These are phyloP conservation scores for Bassia scoparia DNA, from an alignment of 148 eudicot genomes.

Conservation along the genomic window DNA sequence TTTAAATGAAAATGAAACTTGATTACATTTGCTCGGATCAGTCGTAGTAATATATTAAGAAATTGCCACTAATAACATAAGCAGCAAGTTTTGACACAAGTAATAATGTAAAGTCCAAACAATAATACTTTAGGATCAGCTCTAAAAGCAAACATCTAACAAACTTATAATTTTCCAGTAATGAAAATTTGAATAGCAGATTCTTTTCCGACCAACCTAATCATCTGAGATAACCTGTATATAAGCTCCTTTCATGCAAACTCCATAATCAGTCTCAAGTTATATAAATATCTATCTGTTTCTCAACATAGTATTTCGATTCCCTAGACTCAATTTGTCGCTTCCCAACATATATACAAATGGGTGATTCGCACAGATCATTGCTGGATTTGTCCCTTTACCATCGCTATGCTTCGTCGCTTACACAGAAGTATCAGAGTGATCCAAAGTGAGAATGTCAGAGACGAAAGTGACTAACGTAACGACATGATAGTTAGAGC, in stretches of 20 bases:
- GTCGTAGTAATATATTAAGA: no score
- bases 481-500: no score
- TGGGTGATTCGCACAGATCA: conserved; percentile 6
- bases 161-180: conserved; percentile 22
- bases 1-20: no score
- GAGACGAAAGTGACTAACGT: no score
- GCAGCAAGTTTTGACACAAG: no score
- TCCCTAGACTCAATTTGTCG: not conserved
- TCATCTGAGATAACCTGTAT: conserved; percentile 10
- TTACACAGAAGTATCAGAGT: no score
- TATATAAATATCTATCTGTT: not conserved
- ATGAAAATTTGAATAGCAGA: no score
- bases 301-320: conserved; percentile 1
- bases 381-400: not conserved
- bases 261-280: conserved; percentile 14
- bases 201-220: conserved; percentile 18
- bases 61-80: no score
- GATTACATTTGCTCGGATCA: no score
- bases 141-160: conserved; percentile 31
- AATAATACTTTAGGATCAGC: conserved; percentile 32
- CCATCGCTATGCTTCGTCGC: conserved; percentile 14
- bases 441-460: no score
- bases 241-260: conserved; percentile 6
- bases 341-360: not conserved
- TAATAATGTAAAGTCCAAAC: not conserved